Evolutionary conservation across 345 rosid species (phyloP).

Genomic region (Sisymbrium altissimum): DNA sequence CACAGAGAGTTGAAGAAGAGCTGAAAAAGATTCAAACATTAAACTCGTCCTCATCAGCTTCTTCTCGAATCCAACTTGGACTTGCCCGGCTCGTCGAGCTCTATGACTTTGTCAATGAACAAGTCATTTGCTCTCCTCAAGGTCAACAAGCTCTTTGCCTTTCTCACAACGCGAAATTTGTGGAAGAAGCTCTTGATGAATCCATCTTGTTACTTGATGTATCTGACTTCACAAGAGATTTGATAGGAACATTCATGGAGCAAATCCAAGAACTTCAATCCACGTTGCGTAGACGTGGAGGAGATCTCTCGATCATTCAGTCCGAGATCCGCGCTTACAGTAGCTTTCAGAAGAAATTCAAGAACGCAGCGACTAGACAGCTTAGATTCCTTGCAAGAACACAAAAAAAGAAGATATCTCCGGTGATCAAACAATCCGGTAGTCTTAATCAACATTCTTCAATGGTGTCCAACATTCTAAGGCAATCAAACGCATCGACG

Average conservation of each 20-base stretch:
- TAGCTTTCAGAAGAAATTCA: conserved; percentile 47
- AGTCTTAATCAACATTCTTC: conserved; percentile 24
- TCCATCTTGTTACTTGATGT: conserved; percentile 45
- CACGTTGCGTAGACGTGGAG: conserved; percentile 46
- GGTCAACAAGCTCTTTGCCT: conserved; percentile 29
- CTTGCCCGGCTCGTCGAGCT: conserved; percentile 41
- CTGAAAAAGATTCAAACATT: conserved; percentile 36
- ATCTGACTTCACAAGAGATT: conserved; percentile 38
- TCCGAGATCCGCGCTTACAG: conserved; percentile 36
- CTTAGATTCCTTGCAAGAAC: conserved; percentile 36
- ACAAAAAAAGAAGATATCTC: conserved; percentile 31
- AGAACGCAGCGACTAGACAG: conserved; percentile 33
- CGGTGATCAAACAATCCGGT: background rate
- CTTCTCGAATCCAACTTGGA: conserved; percentile 36
- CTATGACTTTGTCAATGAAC: conserved; percentile 41
- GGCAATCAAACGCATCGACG: conserved; percentile 25
- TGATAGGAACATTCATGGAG: conserved; percentile 38
- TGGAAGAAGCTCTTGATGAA: conserved; percentile 41
- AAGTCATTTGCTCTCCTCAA: conserved; percentile 28
- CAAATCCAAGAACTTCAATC: conserved; percentile 48
- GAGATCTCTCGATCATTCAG: conserved; percentile 31
- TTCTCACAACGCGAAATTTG: conserved; percentile 17
- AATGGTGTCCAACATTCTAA: conserved; percentile 29
- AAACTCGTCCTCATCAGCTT: conserved; percentile 26
- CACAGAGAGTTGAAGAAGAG: conserved; percentile 43